Percentiles rank a stretch among this genome's conserved stretches.
Conservation (phyloP, 768 basidiomycete genomes). For the Boletellus sp. region DNA sequence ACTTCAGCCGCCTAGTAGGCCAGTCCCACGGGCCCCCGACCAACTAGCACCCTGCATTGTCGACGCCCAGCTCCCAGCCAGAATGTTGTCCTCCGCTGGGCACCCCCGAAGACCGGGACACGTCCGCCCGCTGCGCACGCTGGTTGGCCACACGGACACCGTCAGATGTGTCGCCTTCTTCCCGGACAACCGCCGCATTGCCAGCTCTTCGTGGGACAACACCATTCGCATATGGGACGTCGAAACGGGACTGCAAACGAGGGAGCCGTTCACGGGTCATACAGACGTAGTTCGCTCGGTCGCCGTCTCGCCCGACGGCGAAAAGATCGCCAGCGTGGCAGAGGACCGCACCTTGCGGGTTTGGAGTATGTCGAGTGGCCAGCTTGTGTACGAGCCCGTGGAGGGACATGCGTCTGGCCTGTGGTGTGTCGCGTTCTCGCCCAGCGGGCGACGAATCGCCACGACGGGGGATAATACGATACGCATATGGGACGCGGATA, state of each 20-base stretch:
- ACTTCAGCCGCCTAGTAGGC: too few species aligned
- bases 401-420: conserved; percentile 26
- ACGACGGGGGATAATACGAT: conserved; percentile 33
- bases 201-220: conserved; percentile 26
- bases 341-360: conserved; percentile 29
- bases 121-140: conserved; percentile 22
- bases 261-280: conserved; percentile 22
- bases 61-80: neutral
- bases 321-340: conserved; percentile 25
- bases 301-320: conserved; percentile 28
- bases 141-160: conserved; percentile 32
- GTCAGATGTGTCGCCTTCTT: conserved; percentile 29
- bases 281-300: conserved; percentile 29
- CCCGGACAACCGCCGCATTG: conserved; percentile 23
- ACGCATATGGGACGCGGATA: conserved; percentile 30
- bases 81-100: conserved; percentile 21
- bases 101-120: conserved; percentile 23
- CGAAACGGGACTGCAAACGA: conserved; percentile 12
- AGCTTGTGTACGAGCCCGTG: conserved; percentile 22
- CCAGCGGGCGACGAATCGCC: conserved; percentile 29
- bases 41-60: too few species aligned
- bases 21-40: too few species aligned
- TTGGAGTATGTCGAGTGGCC: conserved; percentile 23
- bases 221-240: conserved; percentile 28
- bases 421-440: conserved; percentile 31